Evolutionary conservation across 2,329 filamentous ascomycete genomes (phyloP), one percentile per base, ranked within the genome.

Genomic region (Monosporascus cannonballus): DNA sequence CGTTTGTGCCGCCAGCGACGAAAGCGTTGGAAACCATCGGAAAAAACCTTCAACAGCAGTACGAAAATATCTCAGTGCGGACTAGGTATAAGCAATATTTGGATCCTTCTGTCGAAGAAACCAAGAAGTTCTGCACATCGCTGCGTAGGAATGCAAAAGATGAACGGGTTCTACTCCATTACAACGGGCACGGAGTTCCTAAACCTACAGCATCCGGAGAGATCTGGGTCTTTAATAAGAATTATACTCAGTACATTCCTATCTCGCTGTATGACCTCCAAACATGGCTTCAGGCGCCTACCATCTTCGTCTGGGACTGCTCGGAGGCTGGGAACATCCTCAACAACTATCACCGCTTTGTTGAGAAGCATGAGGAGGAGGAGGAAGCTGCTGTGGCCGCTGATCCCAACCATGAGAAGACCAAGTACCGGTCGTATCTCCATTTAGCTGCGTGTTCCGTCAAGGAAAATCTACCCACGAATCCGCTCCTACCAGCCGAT

Each of bases 211-310:
- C 89, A 3, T 96, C 93, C 4, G 94, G 94, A 15, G 94, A 99
- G 70, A 96, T 99, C 20, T 99, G 94, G 94, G 95, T 97, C 5
- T 99, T 99, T 71, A 99, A 99, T 72, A 93, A 94, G 62, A 97
- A 90, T 61, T 99, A 96, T 68, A 99, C 94, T 0, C 94, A 99
- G 71, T 99, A 99, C 67, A 99, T 99, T 42, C 94, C 94, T 0
- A 89, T 99, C 44, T 96, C 93, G 1, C 76, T 99, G 8, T 96
- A 96, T 64, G 94, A 99, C 67, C 74, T 99, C 45, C 93, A 97
- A 70, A 87, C 89, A 54, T 99, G 94, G 94, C 83, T 99, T 7
- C 91, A 93, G 56, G 93, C 92, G 0, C 94, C 94, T 0, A 96
- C 92, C 55, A 85, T 99, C 44, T 99, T 95, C 66, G 94, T 99